phyloP scores from a whole-genome alignment of 2,329 filamentous ascomycete species.

The Aschersonia sp. region DNA sequence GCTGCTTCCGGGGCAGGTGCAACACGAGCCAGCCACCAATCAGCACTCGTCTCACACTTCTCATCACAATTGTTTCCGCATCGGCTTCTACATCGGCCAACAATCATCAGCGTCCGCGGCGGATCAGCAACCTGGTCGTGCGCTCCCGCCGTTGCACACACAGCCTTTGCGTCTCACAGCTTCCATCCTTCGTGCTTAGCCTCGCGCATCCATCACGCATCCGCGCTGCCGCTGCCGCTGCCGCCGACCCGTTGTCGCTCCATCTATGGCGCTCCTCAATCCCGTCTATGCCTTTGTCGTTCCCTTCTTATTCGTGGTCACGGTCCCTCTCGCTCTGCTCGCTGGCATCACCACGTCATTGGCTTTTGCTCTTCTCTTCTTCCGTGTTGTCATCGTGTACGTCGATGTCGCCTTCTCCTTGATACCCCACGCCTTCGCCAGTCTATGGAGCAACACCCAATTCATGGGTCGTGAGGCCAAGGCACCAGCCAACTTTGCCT shows the following conservation, averaged over 20 bases:
- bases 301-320: slow-evolving; percentile 47
- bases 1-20: too few species aligned
- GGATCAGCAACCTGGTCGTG: too few species aligned
- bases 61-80: too few species aligned
- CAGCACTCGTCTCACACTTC: too few species aligned
- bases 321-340: slow-evolving; percentile 47
- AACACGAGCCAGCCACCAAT: too few species aligned
- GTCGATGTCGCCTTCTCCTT: slow-evolving; percentile 46
- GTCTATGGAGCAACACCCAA: slow-evolving; percentile 18
- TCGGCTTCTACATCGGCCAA: too few species aligned
- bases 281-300: slow-evolving; percentile 41
- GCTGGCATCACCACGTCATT: slow-evolving; percentile 49
- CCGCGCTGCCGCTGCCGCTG: neutral
- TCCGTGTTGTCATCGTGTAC: slow-evolving; percentile 48
- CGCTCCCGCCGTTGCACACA: too few species aligned
- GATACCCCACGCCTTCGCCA: slow-evolving; percentile 38
- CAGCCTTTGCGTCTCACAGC: neutral
- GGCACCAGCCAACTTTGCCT: slow-evolving; percentile 6
- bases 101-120: too few species aligned
- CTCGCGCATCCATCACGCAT: neutral
- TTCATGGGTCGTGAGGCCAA: slow-evolving; percentile 3
- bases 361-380: slow-evolving; percentile 45
- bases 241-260: neutral
- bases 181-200: neutral
- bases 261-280: slow-evolving; percentile 35